phyloP scores from a whole-genome alignment of 1,284 basidiomycete genomes.

The Exobasidium cylindrosporum region DNA sequence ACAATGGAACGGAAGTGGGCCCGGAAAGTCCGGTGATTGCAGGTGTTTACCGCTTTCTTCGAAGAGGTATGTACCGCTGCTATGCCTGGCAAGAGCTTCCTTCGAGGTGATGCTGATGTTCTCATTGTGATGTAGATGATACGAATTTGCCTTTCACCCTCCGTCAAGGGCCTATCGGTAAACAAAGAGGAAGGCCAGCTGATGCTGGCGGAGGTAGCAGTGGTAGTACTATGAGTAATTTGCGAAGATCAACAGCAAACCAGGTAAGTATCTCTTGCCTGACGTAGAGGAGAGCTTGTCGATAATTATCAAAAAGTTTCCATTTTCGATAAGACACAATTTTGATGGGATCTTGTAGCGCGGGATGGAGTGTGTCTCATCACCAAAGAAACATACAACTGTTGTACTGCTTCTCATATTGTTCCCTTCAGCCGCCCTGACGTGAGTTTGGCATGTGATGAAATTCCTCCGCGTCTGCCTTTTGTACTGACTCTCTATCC shows the following conservation, averaged over 20 bases:
- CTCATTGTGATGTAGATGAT: too few relatives aligned
- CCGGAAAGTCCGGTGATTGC: too few relatives aligned
- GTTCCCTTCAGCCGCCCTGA: constrained; percentile 8
- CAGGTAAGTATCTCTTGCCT: background rate
- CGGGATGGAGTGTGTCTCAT: constrained; percentile 3
- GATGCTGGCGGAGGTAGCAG: background rate
- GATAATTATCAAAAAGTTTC: background rate
- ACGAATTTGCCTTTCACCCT: background rate
- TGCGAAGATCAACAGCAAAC: background rate
- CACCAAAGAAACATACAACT: background rate
- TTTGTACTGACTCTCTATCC: background rate
- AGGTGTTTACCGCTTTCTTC: too few relatives aligned
- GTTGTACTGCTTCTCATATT: constrained; percentile 2
- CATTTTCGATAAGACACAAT: background rate
- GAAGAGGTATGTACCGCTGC: too few relatives aligned
- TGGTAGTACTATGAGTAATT: background rate
- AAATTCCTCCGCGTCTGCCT: background rate
- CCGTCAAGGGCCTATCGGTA: background rate
- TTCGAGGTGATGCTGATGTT: too few relatives aligned
- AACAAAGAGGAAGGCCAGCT: constrained; percentile 1
- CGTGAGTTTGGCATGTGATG: background rate
- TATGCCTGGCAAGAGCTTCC: too few relatives aligned
- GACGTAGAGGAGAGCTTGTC: background rate
- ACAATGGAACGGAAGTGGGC: too few relatives aligned
- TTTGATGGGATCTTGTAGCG: constrained; percentile 1